Conservation (phyloP, 2,329 filamentous ascomycete genomes). For the Fusarium sp. region DNA sequence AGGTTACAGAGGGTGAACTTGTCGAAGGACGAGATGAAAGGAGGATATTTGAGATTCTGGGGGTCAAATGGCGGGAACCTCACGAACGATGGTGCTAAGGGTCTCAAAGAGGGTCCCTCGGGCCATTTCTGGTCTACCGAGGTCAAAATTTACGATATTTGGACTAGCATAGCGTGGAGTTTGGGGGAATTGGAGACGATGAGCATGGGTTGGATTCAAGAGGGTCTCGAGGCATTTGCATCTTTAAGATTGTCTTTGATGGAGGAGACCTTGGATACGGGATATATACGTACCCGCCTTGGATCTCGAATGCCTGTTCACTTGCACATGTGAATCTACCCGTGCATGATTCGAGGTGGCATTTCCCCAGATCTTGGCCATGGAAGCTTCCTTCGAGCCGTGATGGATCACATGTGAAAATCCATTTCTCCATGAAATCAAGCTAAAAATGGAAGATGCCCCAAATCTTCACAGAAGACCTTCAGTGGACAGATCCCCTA, state of each 20-base stretch:
- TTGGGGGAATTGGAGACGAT: constrained; percentile 13
- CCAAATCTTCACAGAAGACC: constrained; percentile 5
- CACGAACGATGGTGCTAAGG: constrained; percentile 78
- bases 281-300: constrained; percentile 3
- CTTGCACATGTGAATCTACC: constrained; percentile 18
- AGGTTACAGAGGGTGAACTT: constrained; percentile 73
- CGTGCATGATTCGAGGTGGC: constrained; percentile 1
- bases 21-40: constrained; percentile 81
- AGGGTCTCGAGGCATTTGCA: neutral
- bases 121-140: constrained; percentile 26
- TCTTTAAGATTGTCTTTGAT: neutral
- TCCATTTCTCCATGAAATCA: neutral
- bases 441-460: neutral
- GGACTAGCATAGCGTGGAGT: constrained; percentile 21
- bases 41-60: constrained; percentile 82
- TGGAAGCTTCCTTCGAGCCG: constrained; percentile 10
- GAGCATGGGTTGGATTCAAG: neutral
- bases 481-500: constrained; percentile 15
- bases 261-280: neutral
- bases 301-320: neutral
- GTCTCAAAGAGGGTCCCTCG: constrained; percentile 18
- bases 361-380: constrained; percentile 36
- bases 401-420: constrained; percentile 34
- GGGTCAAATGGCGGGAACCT: constrained; percentile 86
- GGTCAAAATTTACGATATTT: constrained; percentile 31